phyloP scores from a whole-genome alignment of 2,329 filamentous ascomycete genomes.

The Aquanectria penicillioides region DNA sequence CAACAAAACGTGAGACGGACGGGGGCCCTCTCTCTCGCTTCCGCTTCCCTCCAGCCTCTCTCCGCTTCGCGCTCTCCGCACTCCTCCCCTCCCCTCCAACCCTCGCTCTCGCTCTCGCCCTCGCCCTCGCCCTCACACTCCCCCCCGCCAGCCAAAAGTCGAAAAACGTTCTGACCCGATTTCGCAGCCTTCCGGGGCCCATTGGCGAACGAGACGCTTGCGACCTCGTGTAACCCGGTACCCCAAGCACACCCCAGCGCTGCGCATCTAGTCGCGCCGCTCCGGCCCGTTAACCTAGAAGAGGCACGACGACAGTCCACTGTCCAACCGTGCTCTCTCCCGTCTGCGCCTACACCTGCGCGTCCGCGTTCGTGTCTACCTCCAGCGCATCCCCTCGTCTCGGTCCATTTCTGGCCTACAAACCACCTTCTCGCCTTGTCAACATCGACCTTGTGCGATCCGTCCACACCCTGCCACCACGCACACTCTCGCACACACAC shows the following conservation, averaged over 20 bases:
- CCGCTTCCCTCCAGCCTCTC: slow-evolving; percentile 17
- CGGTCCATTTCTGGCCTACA: slow-evolving; percentile 12
- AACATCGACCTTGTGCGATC: slow-evolving; percentile 33
- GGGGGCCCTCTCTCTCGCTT: slow-evolving; percentile 12
- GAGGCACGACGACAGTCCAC: slow-evolving; percentile 30
- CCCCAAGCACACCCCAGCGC: slow-evolving; percentile 31
- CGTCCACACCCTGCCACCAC: slow-evolving; percentile 30
- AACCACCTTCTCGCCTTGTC: slow-evolving; percentile 11
- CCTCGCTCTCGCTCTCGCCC: neutral
- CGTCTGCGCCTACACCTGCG: slow-evolving; percentile 36
- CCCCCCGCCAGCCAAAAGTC: slow-evolving; percentile 8
- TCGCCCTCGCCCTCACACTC: slow-evolving; percentile 14
- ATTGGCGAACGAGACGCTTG: slow-evolving; percentile 44
- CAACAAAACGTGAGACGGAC: slow-evolving; percentile 23
- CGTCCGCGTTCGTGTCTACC: slow-evolving; percentile 33
- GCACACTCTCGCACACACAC: slow-evolving; percentile 25
- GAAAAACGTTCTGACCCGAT: slow-evolving; percentile 37
- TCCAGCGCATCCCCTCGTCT: slow-evolving; percentile 28
- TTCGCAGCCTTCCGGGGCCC: slow-evolving; percentile 34
- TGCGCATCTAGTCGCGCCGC: slow-evolving; percentile 32
- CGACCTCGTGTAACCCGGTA: slow-evolving; percentile 39
- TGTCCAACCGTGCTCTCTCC: slow-evolving; percentile 29
- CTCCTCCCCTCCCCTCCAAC: slow-evolving; percentile 2
- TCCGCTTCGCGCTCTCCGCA: slow-evolving; percentile 4
- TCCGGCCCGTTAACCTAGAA: slow-evolving; percentile 36